phyloP scores from a whole-genome alignment of 2,329 filamentous ascomycete species.

The Septoria linicola region DNA sequence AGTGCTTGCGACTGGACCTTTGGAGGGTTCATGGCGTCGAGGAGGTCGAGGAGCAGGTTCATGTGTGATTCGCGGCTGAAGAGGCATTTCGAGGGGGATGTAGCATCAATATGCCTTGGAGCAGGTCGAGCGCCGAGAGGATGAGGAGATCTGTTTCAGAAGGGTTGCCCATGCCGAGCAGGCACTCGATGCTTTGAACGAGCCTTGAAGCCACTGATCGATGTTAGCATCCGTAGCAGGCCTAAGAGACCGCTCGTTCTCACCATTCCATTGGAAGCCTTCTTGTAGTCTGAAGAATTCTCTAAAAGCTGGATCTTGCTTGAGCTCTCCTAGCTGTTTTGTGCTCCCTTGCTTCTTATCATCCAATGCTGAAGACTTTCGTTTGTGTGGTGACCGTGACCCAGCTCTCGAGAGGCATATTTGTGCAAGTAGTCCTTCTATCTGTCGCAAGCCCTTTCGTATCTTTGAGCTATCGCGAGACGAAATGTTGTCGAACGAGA shows the following conservation, averaged over 20 bases:
- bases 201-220: conserved; percentile 72
- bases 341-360: conserved; percentile 33
- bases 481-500: conserved; percentile 94
- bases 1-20: conserved; percentile 88
- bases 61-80: conserved; percentile 91
- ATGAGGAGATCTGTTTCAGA: conserved; percentile 87
- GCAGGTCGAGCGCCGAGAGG: conserved; percentile 79
- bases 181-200: conserved; percentile 78
- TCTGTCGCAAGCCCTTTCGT: conserved; percentile 88
- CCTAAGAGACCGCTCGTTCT: conserved; percentile 23
- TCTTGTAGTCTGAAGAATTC: conserved; percentile 98
- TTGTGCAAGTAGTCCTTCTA: conserved; percentile 89
- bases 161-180: conserved; percentile 77
- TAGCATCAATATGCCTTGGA: conserved; percentile 82
- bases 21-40: conserved; percentile 85
- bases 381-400: conserved; percentile 37
- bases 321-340: conserved; percentile 68
- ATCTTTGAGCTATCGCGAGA: conserved; percentile 88
- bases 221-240: conserved; percentile 15
- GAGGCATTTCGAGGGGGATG: conserved; percentile 86
- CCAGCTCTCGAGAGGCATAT: conserved; percentile 71
- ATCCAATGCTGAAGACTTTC: conserved; percentile 40
- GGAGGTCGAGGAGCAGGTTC: conserved; percentile 93
- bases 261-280: conserved; percentile 93
- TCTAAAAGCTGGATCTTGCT: conserved; percentile 81